Evolutionary conservation across 257 asterid species (phyloP).

Genomic region (Nicotiana attenuata): DNA sequence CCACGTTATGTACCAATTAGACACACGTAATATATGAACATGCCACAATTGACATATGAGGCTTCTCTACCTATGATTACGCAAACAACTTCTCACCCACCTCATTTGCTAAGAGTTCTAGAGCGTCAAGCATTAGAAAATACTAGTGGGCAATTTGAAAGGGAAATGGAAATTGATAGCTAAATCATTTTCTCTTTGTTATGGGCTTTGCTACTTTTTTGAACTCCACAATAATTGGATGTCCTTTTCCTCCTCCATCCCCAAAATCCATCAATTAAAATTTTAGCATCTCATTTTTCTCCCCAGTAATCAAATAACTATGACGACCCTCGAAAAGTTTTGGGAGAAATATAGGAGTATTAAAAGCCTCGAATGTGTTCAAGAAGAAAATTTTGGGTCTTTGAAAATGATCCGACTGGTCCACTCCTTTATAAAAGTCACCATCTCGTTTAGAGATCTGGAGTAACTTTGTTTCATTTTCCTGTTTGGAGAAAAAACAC

Average conservation of each 20-base stretch:
- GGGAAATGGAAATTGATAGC: neutral
- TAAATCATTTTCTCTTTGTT: neutral
- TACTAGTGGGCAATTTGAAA: neutral
- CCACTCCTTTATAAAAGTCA: slow-evolving; percentile 8
- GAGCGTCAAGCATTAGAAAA: neutral
- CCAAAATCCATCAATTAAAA: neutral
- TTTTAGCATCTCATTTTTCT: neutral
- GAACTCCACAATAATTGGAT: neutral
- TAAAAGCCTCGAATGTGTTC: neutral
- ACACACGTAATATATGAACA: neutral
- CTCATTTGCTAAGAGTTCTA: neutral
- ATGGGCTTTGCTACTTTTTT: neutral
- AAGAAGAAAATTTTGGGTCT: neutral
- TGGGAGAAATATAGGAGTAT: neutral
- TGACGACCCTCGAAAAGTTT: neutral
- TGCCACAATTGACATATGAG: neutral
- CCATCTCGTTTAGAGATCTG: slow-evolving; percentile 19
- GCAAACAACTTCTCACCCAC: neutral
- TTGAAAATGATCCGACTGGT: slow-evolving; percentile 11
- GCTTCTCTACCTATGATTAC: neutral
- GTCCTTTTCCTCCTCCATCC: neutral
- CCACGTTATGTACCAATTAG: neutral
- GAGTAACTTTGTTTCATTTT: slow-evolving; percentile 8
- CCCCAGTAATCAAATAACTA: neutral
- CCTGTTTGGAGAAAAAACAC: slow-evolving; percentile 15